Percentiles rank a stretch among this genome's conserved stretches.
phyloP scores from a whole-genome alignment of 805 yeast species.

The Sugiyamaella valdiviana region DNA sequence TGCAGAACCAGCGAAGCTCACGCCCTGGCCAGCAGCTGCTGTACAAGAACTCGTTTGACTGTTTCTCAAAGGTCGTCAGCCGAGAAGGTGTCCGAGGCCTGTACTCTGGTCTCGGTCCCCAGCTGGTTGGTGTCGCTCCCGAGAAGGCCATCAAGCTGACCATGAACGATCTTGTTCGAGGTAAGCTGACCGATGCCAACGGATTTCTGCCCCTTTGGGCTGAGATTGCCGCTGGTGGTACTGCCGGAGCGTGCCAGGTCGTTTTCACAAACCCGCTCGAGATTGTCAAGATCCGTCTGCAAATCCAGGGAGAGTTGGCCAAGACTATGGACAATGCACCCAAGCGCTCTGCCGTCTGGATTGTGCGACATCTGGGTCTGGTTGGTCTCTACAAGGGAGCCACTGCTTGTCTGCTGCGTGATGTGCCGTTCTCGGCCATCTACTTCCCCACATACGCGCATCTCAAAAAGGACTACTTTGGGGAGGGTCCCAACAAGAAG shows the following conservation, averaged over 20 bases:
- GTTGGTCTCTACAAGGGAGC: conserved; percentile 89
- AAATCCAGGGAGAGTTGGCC: conserved; percentile 75
- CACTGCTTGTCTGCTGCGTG: conserved; percentile 83
- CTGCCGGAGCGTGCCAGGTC: conserved; percentile 96
- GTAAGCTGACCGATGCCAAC: conserved; percentile 52
- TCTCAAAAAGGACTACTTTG: conserved; percentile 72
- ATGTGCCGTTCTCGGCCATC: conserved; percentile 93
- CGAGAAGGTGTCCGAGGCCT: conserved; percentile 80
- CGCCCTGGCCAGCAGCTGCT: conserved; percentile 41
- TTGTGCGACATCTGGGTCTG: conserved; percentile 73
- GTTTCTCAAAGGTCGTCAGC: conserved; percentile 68
- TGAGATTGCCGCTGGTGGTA: conserved; percentile 84
- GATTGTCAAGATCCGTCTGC: conserved; percentile 89
- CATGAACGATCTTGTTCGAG: conserved; percentile 82
- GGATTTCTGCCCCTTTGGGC: conserved; percentile 44
- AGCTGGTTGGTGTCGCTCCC: conserved; percentile 94
- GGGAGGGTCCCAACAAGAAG: conserved; percentile 70
- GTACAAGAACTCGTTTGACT: conserved; percentile 78
- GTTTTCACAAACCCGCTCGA: conserved; percentile 93
- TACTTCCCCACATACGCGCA: conserved; percentile 97
- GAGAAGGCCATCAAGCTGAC: conserved; percentile 96
- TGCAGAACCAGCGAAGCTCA: conserved; percentile 87
- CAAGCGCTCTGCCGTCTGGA: conserved; percentile 56
- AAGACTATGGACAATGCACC: conserved; percentile 34
- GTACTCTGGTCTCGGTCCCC: conserved; percentile 91